Evolutionary conservation across 108 stramenopile genomes (phyloP).

Genomic region (Schizochytrium sp.): DNA sequence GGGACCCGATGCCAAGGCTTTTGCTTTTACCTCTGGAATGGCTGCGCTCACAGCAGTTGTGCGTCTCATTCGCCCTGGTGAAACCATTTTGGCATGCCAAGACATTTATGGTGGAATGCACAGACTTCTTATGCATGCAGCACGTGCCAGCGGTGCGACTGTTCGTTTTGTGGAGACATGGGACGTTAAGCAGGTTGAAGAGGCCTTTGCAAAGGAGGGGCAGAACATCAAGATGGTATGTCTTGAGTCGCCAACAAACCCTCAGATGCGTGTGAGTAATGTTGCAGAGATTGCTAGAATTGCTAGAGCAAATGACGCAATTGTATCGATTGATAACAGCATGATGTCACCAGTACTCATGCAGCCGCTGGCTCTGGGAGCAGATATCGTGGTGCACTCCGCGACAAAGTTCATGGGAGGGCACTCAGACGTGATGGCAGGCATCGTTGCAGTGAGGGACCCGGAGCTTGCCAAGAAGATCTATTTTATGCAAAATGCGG

Average conservation of each 20-base stretch:
- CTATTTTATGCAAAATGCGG: slow-evolving; percentile 61
- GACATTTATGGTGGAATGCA: slow-evolving; percentile 67
- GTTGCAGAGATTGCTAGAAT: slow-evolving; percentile 57
- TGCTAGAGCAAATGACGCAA: background rate
- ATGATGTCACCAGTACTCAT: slow-evolving; percentile 63
- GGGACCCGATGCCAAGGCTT: slow-evolving; percentile 7
- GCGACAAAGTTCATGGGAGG: slow-evolving; percentile 66
- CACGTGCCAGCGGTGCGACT: background rate
- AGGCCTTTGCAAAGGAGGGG: slow-evolving; percentile 8
- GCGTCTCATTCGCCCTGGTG: slow-evolving; percentile 52
- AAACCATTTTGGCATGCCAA: slow-evolving; percentile 53
- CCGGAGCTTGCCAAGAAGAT: slow-evolving; percentile 25
- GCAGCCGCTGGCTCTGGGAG: slow-evolving; percentile 64
- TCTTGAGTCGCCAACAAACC: slow-evolving; percentile 68
- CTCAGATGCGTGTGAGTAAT: slow-evolving; percentile 62
- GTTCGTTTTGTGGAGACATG: slow-evolving; percentile 52
- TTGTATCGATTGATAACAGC: slow-evolving; percentile 64
- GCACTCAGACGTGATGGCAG: slow-evolving; percentile 68
- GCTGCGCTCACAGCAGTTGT: slow-evolving; percentile 62
- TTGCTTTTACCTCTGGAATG: slow-evolving; percentile 65
- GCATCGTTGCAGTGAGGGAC: slow-evolving; percentile 41
- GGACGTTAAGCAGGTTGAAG: background rate
- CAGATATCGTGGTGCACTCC: slow-evolving; percentile 67
- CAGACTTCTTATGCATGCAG: slow-evolving; percentile 28
- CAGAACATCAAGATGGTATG: slow-evolving; percentile 21